Base-by-base conservation (phyloP, 1,284 basidiomycete genomes). In the Coniophora puteana region DNA sequence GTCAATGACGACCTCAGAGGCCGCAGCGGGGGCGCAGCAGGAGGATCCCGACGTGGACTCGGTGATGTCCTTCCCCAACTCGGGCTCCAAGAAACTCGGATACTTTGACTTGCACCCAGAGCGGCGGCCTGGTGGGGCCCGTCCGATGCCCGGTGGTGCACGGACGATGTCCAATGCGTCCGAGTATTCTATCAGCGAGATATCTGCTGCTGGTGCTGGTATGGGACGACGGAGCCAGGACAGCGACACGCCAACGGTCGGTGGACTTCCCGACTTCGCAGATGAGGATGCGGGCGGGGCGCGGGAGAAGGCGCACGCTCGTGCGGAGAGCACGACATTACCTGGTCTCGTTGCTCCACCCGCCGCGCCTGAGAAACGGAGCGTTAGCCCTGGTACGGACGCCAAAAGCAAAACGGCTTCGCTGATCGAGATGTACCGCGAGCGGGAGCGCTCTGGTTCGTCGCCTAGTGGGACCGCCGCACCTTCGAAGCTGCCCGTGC, bases 401-500 rank as follows among this genome's bases (percentile, higher is more conserved):
- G 28, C 23, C 20, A 59, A 58, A 32, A 80, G 80, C 62, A 84
- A 79, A 64, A 86, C 83, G 3, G 80, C 83, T 5, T 72, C 78
- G 3, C 68, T 89, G 36, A 89, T 89, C 51, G 83, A 88, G 59
- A 83, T 89, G 83, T 89, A 87, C 53, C 74, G 83, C 30, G 81
- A 88, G 62, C 72, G 74, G 36, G 86, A 89, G 59, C 67, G 71
- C 46, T 63, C 61, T 46, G 51, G 50, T 25, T 40, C 51, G 17
- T 8, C 46, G 25, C 27, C 57, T 6, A 46, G 55, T 25, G 28
- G 45, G 7, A 46, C 59, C 16, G 54, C 64, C n/a, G 14, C 27
- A 11, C 51, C 63, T 8, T 66, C 69, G 13, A 63, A 57, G 42
- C 52, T 65, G 5, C 68, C 68, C 18, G 51, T 67, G 30, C 65